Conservation (phyloP, 805 yeast species). For the Myxozyma neglecta region DNA sequence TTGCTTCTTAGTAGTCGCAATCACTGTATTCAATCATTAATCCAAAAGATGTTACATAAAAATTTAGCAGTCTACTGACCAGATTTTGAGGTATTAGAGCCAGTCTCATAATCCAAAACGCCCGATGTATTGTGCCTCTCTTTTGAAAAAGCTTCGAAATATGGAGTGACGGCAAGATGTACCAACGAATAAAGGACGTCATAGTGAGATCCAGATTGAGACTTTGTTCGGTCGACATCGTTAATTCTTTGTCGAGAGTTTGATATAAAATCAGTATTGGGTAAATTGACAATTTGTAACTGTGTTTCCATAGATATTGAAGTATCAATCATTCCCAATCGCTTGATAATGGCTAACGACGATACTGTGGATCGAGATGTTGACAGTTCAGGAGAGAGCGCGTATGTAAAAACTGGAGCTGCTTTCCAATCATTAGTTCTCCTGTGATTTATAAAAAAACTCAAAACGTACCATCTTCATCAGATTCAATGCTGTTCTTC, state of each 20-base stretch:
- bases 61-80: neutral
- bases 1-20: conserved; percentile 56
- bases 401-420: conserved; percentile 1
- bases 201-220: conserved; percentile 37
- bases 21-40: conserved; percentile 34
- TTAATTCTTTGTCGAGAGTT: neutral
- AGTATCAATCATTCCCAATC: conserved; percentile 24
- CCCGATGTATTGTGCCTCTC: conserved; percentile 1
- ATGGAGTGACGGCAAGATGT: conserved; percentile 64
- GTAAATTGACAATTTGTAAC: conserved; percentile 43
- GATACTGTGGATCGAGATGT: conserved; percentile 18
- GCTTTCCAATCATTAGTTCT: neutral
- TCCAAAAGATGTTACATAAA: conserved; percentile 15
- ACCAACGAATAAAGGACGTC: conserved; percentile 61
- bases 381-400: conserved; percentile 1
- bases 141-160: conserved; percentile 56
- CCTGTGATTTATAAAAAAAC: neutral
- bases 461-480: neutral
- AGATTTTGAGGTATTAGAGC: neutral
- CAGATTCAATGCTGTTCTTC: conserved; percentile 22
- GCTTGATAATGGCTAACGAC: conserved; percentile 35
- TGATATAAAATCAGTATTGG: conserved; percentile 30
- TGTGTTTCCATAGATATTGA: conserved; percentile 34
- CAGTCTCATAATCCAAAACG: neutral
- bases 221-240: neutral